Conservation (phyloP, 2,329 filamentous ascomycete species). For the Diaporthe sp. region DNA sequence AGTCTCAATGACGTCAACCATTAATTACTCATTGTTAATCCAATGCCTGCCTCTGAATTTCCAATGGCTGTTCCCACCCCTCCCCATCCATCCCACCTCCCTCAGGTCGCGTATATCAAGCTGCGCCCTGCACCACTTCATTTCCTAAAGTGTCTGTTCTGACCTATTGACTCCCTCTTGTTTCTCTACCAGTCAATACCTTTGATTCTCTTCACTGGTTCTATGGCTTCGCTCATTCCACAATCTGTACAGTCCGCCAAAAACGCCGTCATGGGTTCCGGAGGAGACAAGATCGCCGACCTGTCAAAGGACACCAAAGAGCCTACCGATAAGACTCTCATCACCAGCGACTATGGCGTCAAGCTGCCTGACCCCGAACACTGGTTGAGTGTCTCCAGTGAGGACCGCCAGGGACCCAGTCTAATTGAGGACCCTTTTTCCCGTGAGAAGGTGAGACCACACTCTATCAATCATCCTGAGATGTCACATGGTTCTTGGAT, state of each 20-base stretch:
- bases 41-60: conserved; percentile 36
- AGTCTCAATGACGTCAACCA: conserved; percentile 36
- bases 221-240: conserved; percentile 46
- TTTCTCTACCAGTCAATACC: background rate
- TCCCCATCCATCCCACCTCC: background rate
- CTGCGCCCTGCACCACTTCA: background rate
- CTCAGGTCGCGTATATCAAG: conserved; percentile 15
- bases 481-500: no score
- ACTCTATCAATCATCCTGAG: background rate
- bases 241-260: conserved; percentile 54
- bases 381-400: conserved; percentile 77
- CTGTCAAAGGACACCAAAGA: conserved; percentile 71
- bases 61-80: conserved; percentile 17
- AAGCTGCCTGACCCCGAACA: conserved; percentile 81
- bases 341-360: conserved; percentile 84
- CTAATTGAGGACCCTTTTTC: conserved; percentile 80
- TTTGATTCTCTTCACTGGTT: background rate
- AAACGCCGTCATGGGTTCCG: conserved; percentile 56
- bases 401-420: conserved; percentile 74
- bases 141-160: background rate
- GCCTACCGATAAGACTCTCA: conserved; percentile 67
- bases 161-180: background rate
- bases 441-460: conserved; percentile 74
- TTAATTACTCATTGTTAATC: background rate
- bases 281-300: conserved; percentile 71